These are phyloP conservation scores for Amylocarpus encephaloides DNA, from an alignment of 2,329 filamentous ascomycete species.

Conservation along the genomic window DNA sequence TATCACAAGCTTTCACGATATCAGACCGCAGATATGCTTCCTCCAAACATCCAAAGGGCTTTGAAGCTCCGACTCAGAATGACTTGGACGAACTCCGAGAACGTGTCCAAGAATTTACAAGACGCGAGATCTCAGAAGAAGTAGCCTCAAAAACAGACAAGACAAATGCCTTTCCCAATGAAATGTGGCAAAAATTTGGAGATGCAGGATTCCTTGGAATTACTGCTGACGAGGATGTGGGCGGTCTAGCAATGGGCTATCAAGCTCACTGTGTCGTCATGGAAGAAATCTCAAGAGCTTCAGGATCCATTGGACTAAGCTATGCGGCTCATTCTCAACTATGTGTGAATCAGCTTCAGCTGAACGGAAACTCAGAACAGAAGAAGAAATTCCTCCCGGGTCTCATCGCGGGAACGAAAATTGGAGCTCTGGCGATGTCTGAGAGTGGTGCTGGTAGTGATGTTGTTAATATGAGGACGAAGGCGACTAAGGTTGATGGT, in stretches of 20 bases:
- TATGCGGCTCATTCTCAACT: conserved; percentile 96
- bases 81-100: conserved; percentile 49
- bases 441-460: conserved; percentile 88
- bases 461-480: conserved; percentile 92
- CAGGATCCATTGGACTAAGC: conserved; percentile 75
- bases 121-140: conserved; percentile 79
- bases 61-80: conserved; percentile 45
- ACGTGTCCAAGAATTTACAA: conserved; percentile 67
- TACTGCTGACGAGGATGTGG: conserved; percentile 87
- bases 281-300: conserved; percentile 89
- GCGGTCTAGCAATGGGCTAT: conserved; percentile 86
- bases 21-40: conserved; percentile 47
- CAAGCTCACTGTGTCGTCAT: conserved; percentile 94
- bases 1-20: conserved; percentile 26
- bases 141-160: conserved; percentile 78
- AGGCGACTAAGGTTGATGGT: conserved; percentile 72
- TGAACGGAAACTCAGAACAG: conserved; percentile 76
- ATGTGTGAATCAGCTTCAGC: conserved; percentile 90
- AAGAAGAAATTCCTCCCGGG: conserved; percentile 75
- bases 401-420: conserved; percentile 69
- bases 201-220: conserved; percentile 88
- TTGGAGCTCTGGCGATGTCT: conserved; percentile 91
- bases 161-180: conserved; percentile 78
- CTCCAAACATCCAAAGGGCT: conserved; percentile 60
- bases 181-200: conserved; percentile 92